These are phyloP conservation scores for Suhomyces sp. DNA, from an alignment of 805 yeast species.

Conservation along the genomic window DNA sequence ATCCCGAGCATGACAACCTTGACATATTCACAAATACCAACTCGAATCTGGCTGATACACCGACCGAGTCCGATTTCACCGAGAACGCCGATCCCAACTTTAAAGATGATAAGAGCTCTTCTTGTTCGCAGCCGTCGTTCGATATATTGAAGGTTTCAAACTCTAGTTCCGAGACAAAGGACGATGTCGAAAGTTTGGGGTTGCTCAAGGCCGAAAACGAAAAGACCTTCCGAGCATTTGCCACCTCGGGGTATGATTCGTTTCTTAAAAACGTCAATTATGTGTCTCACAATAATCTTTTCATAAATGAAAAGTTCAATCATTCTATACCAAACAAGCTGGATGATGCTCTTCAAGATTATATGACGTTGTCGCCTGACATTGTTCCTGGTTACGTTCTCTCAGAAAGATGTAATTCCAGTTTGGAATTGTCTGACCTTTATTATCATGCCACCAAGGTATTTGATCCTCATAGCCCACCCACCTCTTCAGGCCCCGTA, in stretches of 20 bases:
- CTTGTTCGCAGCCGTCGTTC: slow-evolving; percentile 5
- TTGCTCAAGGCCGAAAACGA: neutral
- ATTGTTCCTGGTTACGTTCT: slow-evolving; percentile 24
- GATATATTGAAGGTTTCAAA: neutral
- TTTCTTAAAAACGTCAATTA: slow-evolving; percentile 26
- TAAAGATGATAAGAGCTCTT: neutral
- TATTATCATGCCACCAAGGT: slow-evolving; percentile 16
- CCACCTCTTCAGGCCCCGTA: neutral
- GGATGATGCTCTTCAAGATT: slow-evolving; percentile 11
- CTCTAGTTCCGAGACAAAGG: neutral
- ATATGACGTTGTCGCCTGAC: slow-evolving; percentile 12
- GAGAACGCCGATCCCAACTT: neutral
- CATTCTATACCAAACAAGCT: slow-evolving; percentile 6
- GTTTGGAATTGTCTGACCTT: slow-evolving; percentile 9
- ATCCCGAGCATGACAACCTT: neutral
- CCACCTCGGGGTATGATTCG: slow-evolving; percentile 17
- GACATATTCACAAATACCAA: neutral
- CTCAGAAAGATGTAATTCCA: slow-evolving; percentile 14
- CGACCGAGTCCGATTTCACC: neutral
- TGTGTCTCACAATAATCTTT: slow-evolving; percentile 18
- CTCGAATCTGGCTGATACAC: neutral
- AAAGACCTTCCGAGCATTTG: slow-evolving; percentile 6
- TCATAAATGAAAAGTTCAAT: slow-evolving; percentile 11
- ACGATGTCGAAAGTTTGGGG: neutral
- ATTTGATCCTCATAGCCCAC: neutral